Evolutionary conservation across 306 rosid species (phyloP).

Genomic region (Castanospermum australe): DNA sequence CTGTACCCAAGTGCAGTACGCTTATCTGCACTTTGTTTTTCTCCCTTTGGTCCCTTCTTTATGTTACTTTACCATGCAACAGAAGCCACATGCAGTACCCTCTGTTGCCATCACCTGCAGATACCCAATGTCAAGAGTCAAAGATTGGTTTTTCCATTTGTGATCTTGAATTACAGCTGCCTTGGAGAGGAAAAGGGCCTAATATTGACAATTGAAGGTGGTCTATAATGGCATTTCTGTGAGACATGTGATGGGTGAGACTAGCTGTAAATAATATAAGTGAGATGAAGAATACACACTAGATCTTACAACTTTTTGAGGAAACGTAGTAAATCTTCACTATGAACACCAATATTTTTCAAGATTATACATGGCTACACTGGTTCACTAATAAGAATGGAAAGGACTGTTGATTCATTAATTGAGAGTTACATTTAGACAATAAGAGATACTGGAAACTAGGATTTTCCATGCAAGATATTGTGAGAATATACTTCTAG

Average conservation of each 20-base stretch:
- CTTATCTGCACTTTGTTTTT: background rate
- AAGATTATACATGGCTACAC: background rate
- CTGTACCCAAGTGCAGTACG: background rate
- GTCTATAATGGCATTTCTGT: background rate
- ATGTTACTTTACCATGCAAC: background rate
- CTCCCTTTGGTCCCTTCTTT: background rate
- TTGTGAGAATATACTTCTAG: background rate
- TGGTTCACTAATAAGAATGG: background rate
- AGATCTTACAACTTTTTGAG: background rate
- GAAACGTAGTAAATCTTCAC: background rate
- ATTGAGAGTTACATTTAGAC: background rate
- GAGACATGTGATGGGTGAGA: background rate
- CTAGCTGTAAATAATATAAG: background rate
- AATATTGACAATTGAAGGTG: background rate
- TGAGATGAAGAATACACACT: background rate
- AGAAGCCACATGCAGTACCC: background rate
- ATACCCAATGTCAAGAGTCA: background rate
- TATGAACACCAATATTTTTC: background rate
- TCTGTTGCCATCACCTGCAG: background rate
- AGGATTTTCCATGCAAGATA: conserved; percentile 4
- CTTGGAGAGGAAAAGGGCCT: background rate
- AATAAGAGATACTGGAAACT: background rate
- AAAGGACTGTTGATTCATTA: conserved; percentile 1
- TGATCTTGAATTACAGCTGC: background rate
- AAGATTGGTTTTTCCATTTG: background rate